Evolutionary conservation across 192 early-diverging fungal genomes (phyloP).

Genomic region (Coemansia biformis): DNA sequence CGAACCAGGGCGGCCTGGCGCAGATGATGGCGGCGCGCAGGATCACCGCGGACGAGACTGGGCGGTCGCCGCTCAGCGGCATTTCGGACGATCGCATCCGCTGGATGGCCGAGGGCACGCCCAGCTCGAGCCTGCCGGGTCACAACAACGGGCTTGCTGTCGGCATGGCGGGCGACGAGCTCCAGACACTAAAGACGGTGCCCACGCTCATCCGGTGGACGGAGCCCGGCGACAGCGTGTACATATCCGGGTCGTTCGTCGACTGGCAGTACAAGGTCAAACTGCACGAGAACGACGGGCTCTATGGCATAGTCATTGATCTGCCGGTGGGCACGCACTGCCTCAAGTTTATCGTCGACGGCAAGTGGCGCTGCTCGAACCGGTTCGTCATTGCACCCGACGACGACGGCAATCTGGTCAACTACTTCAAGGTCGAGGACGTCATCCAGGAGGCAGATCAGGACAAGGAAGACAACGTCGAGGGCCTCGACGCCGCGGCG

Average conservation of each 20-base stretch:
- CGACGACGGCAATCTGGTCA: conserved; percentile 92
- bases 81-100: conserved; percentile 40
- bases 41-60: conserved; percentile 27
- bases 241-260: conserved; percentile 94
- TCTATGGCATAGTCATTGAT: conserved; percentile 57
- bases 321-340: conserved; percentile 91
- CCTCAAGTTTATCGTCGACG: conserved; percentile 97
- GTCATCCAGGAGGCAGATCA: conserved; percentile 34
- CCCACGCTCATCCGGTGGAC: conserved; percentile 87
- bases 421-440: conserved; percentile 86
- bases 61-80: conserved; percentile 38
- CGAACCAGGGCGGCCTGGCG: conserved; percentile 46
- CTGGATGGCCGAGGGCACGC: conserved; percentile 18
- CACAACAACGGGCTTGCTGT: too few species aligned
- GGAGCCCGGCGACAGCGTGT: conserved; percentile 71
- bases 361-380: conserved; percentile 95
- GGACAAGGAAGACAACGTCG: conserved; percentile 48
- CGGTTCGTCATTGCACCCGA: conserved; percentile 87
- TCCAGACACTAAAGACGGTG: conserved; percentile 41
- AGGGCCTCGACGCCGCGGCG: conserved; percentile 42
- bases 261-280: conserved; percentile 93
- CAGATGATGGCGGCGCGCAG: conserved; percentile 48
- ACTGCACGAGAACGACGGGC: conserved; percentile 50
- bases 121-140: too few species aligned
- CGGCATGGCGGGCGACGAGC: too few species aligned